A percentile compares a stretch with the other conserved stretches of the same genome.
These are phyloP conservation scores for Salix brachista DNA, from an alignment of 345 rosid species.

Conservation along the genomic window DNA sequence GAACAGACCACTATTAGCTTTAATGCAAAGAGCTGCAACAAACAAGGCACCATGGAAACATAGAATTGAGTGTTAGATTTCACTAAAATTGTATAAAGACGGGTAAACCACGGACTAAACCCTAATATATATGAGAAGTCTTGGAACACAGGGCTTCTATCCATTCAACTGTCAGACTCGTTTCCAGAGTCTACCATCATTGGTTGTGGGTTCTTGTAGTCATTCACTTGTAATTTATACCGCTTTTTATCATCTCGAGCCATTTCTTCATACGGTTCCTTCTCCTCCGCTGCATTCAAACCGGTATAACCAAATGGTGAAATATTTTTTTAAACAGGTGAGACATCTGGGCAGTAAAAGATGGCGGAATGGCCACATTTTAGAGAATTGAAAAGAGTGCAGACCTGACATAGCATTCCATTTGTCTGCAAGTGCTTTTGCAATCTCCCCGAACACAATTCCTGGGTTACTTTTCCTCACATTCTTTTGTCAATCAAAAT, in stretches of 20 bases:
- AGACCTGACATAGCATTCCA: constrained; percentile 82
- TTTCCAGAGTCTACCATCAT: constrained; percentile 56
- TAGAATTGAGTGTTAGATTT: neutral
- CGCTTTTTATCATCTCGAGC: constrained; percentile 76
- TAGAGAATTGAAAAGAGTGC: neutral
- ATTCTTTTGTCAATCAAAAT: constrained; percentile 43
- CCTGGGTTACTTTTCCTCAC: constrained; percentile 75
- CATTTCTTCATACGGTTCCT: constrained; percentile 70
- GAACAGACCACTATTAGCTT: too few species aligned
- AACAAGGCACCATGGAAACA: neutral
- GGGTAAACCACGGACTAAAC: neutral
- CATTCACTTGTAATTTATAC: constrained; percentile 59
- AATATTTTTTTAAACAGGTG: neutral
- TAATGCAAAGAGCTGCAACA: too few species aligned
- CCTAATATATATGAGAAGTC: neutral
- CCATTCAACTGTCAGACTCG: constrained; percentile 23
- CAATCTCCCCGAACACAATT: constrained; percentile 55
- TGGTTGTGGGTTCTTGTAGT: constrained; percentile 71
- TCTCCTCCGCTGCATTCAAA: constrained; percentile 49
- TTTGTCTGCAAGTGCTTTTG: constrained; percentile 65
- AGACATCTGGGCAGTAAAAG: too few species aligned
- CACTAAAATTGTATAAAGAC: neutral
- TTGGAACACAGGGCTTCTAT: neutral
- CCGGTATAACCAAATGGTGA: neutral
- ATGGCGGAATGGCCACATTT: neutral